These are phyloP conservation scores for Trichoderma guizhouense DNA, from an alignment of 2,329 filamentous ascomycete species.

Conservation along the genomic window DNA sequence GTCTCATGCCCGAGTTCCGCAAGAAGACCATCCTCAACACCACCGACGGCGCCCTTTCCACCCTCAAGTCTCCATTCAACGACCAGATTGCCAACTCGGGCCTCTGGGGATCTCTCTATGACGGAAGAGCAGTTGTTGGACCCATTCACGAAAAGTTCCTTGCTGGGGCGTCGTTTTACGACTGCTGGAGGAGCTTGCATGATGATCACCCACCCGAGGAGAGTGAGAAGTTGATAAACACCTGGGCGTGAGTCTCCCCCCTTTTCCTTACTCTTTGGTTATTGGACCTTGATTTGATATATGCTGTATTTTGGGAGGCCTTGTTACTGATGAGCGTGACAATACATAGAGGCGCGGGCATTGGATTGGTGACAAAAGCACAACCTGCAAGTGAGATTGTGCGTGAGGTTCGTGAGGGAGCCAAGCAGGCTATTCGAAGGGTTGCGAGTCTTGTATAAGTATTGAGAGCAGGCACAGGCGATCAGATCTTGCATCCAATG, in stretches of 20 bases:
- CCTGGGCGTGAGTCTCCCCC: constrained; percentile 33
- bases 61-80: constrained; percentile 46
- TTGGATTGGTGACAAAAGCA: constrained; percentile 43
- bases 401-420: constrained; percentile 37
- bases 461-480: neutral
- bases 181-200: constrained; percentile 39
- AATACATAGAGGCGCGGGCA: constrained; percentile 37
- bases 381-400: constrained; percentile 44
- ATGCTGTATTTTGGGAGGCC: neutral
- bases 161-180: constrained; percentile 39
- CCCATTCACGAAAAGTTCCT: constrained; percentile 40
- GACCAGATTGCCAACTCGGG: constrained; percentile 37
- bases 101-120: constrained; percentile 43
- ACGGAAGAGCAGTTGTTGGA: constrained; percentile 42
- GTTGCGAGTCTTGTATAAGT: constrained; percentile 21
- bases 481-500: neutral
- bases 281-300: neutral
- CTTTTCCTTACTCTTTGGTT: neutral
- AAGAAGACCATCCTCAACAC: constrained; percentile 41
- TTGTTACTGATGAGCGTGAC: constrained; percentile 14
- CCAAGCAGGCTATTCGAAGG: constrained; percentile 33
- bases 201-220: constrained; percentile 37
- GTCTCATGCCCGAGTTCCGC: constrained; percentile 38
- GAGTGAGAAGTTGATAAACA: constrained; percentile 32
- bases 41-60: constrained; percentile 43